Evolutionary conservation across 1,284 basidiomycete species (phyloP).

Genomic region (Coniferiporia sulphurascens): DNA sequence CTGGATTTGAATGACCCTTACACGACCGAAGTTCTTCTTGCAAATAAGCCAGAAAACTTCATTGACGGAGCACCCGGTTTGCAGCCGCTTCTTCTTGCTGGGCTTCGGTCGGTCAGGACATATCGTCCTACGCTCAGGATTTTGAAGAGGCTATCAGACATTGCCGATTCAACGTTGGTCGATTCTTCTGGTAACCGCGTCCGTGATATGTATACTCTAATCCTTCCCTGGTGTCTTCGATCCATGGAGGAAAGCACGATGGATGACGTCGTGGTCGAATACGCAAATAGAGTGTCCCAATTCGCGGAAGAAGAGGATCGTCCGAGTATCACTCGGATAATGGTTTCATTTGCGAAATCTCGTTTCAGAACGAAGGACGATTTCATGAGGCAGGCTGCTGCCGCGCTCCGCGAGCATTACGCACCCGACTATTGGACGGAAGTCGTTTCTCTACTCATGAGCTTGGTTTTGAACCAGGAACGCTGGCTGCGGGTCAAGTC

Average conservation of each 20-base stretch:
- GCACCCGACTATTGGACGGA: constrained; percentile 65
- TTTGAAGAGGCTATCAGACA: constrained; percentile 60
- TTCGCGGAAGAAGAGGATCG: constrained; percentile 72
- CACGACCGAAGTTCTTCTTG: constrained; percentile 59
- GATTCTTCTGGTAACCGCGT: constrained; percentile 72
- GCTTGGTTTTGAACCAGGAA: constrained; percentile 81
- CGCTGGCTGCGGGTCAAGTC: constrained; percentile 80
- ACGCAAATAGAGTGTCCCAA: constrained; percentile 71
- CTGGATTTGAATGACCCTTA: constrained; percentile 69
- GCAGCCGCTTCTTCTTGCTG: constrained; percentile 74
- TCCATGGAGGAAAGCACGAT: constrained; percentile 66
- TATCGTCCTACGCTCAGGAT: constrained; percentile 65
- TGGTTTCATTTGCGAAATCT: constrained; percentile 83
- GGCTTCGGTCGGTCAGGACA: constrained; percentile 77
- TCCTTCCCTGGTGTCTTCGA: constrained; percentile 87
- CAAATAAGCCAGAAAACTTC: constrained; percentile 74
- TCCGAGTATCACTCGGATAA: constrained; percentile 77
- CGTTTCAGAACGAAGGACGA: constrained; percentile 93
- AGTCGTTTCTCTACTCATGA: constrained; percentile 77
- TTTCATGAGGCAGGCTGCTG: constrained; percentile 86
- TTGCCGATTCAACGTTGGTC: constrained; percentile 64
- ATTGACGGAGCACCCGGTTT: constrained; percentile 55
- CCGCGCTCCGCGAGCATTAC: constrained; percentile 81
- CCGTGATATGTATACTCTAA: constrained; percentile 78
- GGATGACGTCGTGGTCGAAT: constrained; percentile 58